Evolutionary conservation across 2,329 filamentous ascomycete species (phyloP).

Genomic region (Hyphodiscus sp.): DNA sequence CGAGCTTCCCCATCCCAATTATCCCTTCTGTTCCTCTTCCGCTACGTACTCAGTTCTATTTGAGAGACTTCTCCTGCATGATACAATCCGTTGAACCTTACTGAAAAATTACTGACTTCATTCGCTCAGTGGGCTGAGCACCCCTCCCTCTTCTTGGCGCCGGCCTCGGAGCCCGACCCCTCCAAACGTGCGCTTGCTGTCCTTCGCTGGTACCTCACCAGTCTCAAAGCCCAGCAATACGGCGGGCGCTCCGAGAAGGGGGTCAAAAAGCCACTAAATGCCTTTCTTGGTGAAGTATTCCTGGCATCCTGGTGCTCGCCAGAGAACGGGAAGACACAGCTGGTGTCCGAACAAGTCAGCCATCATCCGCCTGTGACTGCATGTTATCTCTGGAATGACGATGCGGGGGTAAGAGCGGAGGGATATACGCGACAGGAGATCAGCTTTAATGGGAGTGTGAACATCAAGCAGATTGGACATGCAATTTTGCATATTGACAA

Average conservation of each 20-base stretch:
- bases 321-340: slow-evolving; percentile 68
- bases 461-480: slow-evolving; percentile 90
- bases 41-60: too few species aligned
- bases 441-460: slow-evolving; percentile 78
- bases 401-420: slow-evolving; percentile 57
- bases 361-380: slow-evolving; percentile 94
- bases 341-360: slow-evolving; percentile 90
- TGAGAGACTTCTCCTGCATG: too few species aligned
- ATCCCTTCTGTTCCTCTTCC: too few species aligned
- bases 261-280: slow-evolving; percentile 94
- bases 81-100: too few species aligned
- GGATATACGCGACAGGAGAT: neutral
- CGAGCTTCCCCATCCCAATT: too few species aligned
- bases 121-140: slow-evolving; percentile 82
- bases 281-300: slow-evolving; percentile 91
- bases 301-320: slow-evolving; percentile 77
- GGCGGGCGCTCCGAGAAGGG: slow-evolving; percentile 59
- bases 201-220: slow-evolving; percentile 80
- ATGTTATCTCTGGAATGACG: slow-evolving; percentile 82
- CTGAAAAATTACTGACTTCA: too few species aligned
- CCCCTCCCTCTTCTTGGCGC: slow-evolving; percentile 71
- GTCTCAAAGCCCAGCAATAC: slow-evolving; percentile 77
- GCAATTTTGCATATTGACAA: slow-evolving; percentile 70
- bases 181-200: slow-evolving; percentile 33
- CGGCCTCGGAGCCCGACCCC: slow-evolving; percentile 69